Evolutionary conservation across 768 basidiomycete genomes (phyloP), one percentile per base, ranked within the genome.

Genomic region (Amanita rimosa): DNA sequence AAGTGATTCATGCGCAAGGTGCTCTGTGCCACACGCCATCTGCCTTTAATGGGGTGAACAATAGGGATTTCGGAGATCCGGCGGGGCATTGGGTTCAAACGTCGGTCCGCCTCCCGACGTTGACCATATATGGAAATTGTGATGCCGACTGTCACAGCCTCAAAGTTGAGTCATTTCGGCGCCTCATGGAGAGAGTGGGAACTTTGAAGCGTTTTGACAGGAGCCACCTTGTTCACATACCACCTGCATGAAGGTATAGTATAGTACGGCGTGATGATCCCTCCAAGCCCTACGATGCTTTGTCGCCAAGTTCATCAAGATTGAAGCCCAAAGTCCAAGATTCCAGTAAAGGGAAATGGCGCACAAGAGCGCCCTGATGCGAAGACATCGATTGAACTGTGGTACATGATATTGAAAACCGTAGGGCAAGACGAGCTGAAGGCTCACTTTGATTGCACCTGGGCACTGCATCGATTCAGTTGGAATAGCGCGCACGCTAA

Each of bases 201-300:
- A 43, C 26, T 24, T 43, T 11, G 41, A 19, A 19, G 38, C 16
- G 19, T 21, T 39, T 43, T 43, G 13, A 43, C 41, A 43, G 41
- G 11, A 43, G 24, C 41, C 41, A 43, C 41, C 41, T 24, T 29
- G 41, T 43, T 43, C 41, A 43, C 41, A 43, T 1, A 29, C 41
- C 41, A 43, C 27, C 41, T 43, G 22, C 41, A 24, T 29, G 41
- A 43, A 43, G 41, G 41, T 43, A 43, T 21, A 43, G 41, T 43
- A 43, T 29, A 43, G 41, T 29, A 43, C 29, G 24, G 41, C 41
- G 41, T 43, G 41, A 43, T 43, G 41, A 43, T 29, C 24, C 41
- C 41, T 0, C 10, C 41, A 26, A 43, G 41, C 26, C n/a, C 26
- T 43, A 21, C 41, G 8, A 17, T 29, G 24, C 21, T 27, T 43